These are phyloP conservation scores for Dothideomycetes sp. DNA, from an alignment of 2,329 filamentous ascomycete genomes.

Conservation along the genomic window DNA sequence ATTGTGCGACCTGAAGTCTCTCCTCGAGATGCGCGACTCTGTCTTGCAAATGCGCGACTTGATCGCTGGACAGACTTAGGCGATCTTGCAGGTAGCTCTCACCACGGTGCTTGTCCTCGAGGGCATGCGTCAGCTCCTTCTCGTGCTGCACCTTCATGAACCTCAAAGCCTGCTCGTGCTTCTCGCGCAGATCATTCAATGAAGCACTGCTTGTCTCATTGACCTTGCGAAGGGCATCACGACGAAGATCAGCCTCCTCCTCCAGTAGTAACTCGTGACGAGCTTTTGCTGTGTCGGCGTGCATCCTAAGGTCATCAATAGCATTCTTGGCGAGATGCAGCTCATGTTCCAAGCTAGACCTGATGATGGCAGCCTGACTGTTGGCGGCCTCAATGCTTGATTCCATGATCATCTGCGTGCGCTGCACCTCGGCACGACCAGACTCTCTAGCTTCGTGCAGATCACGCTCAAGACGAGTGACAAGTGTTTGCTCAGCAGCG, in stretches of 20 bases:
- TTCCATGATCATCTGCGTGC: conserved; percentile 67
- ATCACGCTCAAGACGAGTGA: conserved; percentile 64
- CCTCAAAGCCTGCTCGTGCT: conserved; percentile 47
- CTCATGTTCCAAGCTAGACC: conserved; percentile 72
- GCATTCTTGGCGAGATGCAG: conserved; percentile 61
- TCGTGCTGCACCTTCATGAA: conserved; percentile 51
- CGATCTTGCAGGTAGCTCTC: conserved; percentile 74
- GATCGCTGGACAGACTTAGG: conserved; percentile 70
- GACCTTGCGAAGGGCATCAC: conserved; percentile 45
- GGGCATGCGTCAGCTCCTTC: conserved; percentile 30
- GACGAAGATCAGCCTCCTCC: conserved; percentile 62
- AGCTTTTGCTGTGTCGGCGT: conserved; percentile 69
- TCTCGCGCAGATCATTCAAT: conserved; percentile 45
- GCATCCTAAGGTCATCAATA: conserved; percentile 65
- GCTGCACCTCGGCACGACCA: conserved; percentile 68
- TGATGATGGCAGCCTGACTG: conserved; percentile 72
- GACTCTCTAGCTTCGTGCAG: conserved; percentile 75
- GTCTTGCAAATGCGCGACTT: conserved; percentile 76
- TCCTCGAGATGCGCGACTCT: conserved; percentile 78
- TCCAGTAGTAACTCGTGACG: conserved; percentile 77
- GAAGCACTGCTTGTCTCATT: conserved; percentile 40
- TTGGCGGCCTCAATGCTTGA: conserved; percentile 74
- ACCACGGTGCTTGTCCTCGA: conserved; percentile 70
- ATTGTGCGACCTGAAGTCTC: conserved; percentile 79
- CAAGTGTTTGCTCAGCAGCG: conserved; percentile 58